These are phyloP conservation scores for Hypoxylon subgilvum DNA, from an alignment of 495 filamentous ascomycete genomes.

Conservation along the genomic window DNA sequence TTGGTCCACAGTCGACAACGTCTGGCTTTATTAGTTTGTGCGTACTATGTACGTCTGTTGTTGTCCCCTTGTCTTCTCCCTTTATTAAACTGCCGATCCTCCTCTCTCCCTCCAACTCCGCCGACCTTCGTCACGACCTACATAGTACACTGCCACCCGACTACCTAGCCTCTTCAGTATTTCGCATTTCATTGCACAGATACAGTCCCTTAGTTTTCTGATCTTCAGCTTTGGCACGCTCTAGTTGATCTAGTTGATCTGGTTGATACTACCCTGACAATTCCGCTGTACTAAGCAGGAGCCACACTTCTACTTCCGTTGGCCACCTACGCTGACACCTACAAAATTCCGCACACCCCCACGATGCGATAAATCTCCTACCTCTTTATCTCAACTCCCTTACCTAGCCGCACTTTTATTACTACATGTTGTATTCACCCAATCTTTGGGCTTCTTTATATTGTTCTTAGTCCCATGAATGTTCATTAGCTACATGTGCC, in stretches of 20 bases:
- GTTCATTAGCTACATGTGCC: too few relatives aligned
- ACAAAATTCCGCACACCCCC: constrained; percentile 10
- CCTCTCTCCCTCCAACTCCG: constrained; percentile 2
- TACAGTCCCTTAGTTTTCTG: too few relatives aligned
- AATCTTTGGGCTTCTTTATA: background rate
- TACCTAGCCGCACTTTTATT: constrained; percentile 7
- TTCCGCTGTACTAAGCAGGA: constrained; percentile 12
- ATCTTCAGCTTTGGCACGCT: too few relatives aligned
- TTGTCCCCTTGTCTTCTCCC: constrained; percentile 17
- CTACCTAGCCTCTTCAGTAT: too few relatives aligned
- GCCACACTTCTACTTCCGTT: background rate
- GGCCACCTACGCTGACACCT: constrained; percentile 11
- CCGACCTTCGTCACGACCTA: constrained; percentile 5
- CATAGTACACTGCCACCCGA: too few relatives aligned
- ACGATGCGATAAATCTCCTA: constrained; percentile 13
- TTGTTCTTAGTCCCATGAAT: constrained; percentile 1
- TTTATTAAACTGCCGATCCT: constrained; percentile 37
- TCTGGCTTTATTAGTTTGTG: background rate
- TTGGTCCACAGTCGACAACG: constrained; percentile 2
- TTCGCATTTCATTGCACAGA: background rate
- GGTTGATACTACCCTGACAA: constrained; percentile 3
- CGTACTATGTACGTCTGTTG: background rate
- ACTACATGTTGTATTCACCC: background rate
- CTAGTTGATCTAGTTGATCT: too few relatives aligned
- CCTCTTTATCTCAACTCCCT: constrained; percentile 18